A percentile compares a stretch with the other conserved stretches of the same genome.
Evolutionary conservation across 169 alveolate genomes (phyloP).

Genomic region (Cryptosporidium viatorum): DNA sequence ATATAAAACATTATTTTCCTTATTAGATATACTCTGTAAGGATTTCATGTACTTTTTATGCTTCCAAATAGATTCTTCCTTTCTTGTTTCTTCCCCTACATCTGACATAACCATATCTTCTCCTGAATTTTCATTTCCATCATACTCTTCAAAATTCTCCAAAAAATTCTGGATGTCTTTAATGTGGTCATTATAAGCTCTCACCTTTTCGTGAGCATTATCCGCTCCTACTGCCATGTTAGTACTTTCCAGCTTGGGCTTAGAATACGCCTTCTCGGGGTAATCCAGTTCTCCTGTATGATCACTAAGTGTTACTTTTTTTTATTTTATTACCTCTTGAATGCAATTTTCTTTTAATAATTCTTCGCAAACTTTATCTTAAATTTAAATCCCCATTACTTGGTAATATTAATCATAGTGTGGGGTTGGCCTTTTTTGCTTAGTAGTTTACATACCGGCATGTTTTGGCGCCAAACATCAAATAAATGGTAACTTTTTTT

Average conservation of each 20-base stretch:
- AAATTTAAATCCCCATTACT: constrained; percentile 16
- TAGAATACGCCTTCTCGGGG: neutral
- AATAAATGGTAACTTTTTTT: neutral
- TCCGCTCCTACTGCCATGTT: constrained; percentile 45
- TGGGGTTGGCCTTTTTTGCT: constrained; percentile 19
- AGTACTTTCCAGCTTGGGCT: neutral
- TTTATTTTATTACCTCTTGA: neutral
- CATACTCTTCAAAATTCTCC: constrained; percentile 53
- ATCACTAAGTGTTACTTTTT: neutral
- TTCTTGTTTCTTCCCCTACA: neutral
- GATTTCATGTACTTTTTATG: constrained; percentile 54
- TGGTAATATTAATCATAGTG: neutral
- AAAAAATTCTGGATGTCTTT: constrained; percentile 22
- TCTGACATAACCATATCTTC: neutral
- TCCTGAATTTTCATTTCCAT: neutral
- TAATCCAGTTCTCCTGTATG: neutral
- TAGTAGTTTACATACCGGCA: constrained; percentile 11
- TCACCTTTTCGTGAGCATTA: constrained; percentile 72
- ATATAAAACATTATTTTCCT: neutral
- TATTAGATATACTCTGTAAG: constrained; percentile 69
- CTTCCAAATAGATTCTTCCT: constrained; percentile 19
- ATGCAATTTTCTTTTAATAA: neutral
- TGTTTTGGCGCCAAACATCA: constrained; percentile 32
- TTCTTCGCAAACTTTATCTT: neutral
- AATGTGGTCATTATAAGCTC: constrained; percentile 56